A percentile compares a stretch with the other conserved stretches of the same genome.
phyloP scores from a whole-genome alignment of 192 early-diverging fungal genomes.

The Coemansia sp. region DNA sequence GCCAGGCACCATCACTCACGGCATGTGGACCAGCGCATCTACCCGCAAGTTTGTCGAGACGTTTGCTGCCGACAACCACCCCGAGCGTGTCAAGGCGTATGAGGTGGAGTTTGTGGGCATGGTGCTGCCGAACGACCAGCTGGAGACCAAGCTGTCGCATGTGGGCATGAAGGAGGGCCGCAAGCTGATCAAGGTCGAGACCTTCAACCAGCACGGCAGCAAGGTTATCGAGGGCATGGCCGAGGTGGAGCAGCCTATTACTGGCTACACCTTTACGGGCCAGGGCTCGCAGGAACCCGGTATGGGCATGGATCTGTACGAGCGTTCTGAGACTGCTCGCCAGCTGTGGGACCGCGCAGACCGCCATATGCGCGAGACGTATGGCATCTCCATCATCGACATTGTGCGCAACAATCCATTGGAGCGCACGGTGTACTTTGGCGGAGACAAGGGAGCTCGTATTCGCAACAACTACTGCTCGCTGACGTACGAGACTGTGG shows the following conservation, averaged over 20 bases:
- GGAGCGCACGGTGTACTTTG: constrained; percentile 83
- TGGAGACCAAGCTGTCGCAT: constrained; percentile 85
- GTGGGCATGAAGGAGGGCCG: constrained; percentile 95
- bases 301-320: constrained; percentile 96
- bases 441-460: constrained; percentile 57
- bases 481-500: constrained; percentile 90
- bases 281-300: constrained; percentile 91
- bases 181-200: constrained; percentile 90
- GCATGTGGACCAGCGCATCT: constrained; percentile 95
- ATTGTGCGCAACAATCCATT: constrained; percentile 88
- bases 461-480: constrained; percentile 63
- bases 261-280: constrained; percentile 91
- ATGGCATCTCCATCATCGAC: constrained; percentile 85
- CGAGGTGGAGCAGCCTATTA: constrained; percentile 89
- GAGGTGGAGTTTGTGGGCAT: constrained; percentile 80
- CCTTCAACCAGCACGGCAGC: constrained; percentile 82
- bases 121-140: constrained; percentile 79
- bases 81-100: constrained; percentile 80
- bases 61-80: constrained; percentile 85
- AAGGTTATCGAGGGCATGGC: constrained; percentile 82
- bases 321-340: constrained; percentile 70
- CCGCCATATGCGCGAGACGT: constrained; percentile 75
- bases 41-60: constrained; percentile 84
- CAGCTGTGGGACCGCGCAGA: constrained; percentile 93
- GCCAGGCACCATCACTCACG: constrained; percentile 91